Evolutionary conservation across 345 rosid genomes (phyloP).

Genomic region (Raphanus sativus): DNA sequence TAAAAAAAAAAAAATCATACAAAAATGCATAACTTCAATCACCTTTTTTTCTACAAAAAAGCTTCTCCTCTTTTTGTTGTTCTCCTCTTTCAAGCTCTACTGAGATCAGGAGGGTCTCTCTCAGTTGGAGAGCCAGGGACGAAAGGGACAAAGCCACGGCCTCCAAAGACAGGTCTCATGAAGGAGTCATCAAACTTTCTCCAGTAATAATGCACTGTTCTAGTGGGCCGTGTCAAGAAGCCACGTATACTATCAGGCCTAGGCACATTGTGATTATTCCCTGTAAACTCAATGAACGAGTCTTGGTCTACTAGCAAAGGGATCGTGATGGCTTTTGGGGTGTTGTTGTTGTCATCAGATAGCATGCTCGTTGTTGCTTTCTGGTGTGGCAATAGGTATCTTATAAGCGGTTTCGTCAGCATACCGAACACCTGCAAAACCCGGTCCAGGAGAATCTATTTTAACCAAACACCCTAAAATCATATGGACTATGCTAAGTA

Average conservation of each 20-base stretch:
- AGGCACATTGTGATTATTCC: conserved; percentile 27
- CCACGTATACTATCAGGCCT: conserved; percentile 74
- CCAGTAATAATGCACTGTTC: conserved; percentile 95
- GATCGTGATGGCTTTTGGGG: conserved; percentile 55
- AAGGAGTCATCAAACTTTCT: conserved; percentile 75
- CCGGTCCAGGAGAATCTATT: conserved; percentile 6
- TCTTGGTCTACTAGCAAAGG: conserved; percentile 80
- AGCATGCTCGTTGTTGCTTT: conserved; percentile 44
- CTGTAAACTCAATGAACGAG: conserved; percentile 53
- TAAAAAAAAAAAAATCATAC: conserved; percentile 22
- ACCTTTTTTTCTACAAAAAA: conserved; percentile 32
- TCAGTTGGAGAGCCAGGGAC: conserved; percentile 92
- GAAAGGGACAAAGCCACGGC: conserved; percentile 87
- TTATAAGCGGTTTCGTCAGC: conserved; percentile 85
- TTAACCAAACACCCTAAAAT: conserved; percentile 4
- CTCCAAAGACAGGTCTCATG: conserved; percentile 96
- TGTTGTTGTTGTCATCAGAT: conserved; percentile 46
- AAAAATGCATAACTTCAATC: conserved; percentile 17
- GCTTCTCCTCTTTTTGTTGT: not conserved
- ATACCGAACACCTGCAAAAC: conserved; percentile 78
- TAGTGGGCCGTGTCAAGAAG: conserved; percentile 71
- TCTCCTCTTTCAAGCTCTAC: conserved; percentile 34
- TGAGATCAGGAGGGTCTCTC: conserved; percentile 41
- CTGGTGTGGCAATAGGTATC: conserved; percentile 62
- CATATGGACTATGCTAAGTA: not conserved